Percentiles rank a stretch among this genome's conserved stretches.
Conservation (phyloP, 371 early-diverging fungal genomes). For the Syncephalastrum racemosum region DNA sequence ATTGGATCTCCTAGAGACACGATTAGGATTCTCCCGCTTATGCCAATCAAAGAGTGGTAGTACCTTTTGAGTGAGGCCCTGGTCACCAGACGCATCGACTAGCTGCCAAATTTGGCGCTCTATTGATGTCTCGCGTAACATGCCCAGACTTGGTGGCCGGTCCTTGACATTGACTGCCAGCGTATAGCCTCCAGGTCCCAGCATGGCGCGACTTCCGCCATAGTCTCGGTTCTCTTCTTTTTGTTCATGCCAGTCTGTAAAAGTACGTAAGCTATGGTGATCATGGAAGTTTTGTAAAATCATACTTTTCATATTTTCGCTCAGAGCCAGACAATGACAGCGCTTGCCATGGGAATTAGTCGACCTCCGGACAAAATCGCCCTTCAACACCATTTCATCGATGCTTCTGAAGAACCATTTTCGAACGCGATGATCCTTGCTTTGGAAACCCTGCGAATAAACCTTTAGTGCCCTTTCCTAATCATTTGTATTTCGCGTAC, state of each 20-base stretch:
- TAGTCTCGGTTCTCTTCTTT: too few species aligned
- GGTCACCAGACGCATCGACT: constrained; percentile 14
- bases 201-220: too few species aligned
- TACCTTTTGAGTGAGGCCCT: constrained; percentile 33
- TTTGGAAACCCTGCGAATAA: constrained; percentile 32
- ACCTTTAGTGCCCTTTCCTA: too few species aligned
- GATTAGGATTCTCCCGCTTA: background rate
- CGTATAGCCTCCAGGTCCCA: too few species aligned
- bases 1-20: constrained; percentile 15
- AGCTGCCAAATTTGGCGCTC: constrained; percentile 20
- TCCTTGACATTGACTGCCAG: background rate
- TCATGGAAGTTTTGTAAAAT: too few species aligned
- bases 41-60: too few species aligned
- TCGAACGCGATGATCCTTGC: constrained; percentile 4
- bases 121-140: constrained; percentile 15
- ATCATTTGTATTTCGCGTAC: constrained; percentile 16
- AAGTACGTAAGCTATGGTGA: too few species aligned
- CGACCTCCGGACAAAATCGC: too few species aligned
- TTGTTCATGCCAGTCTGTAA: too few species aligned
- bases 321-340: too few species aligned
- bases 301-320: too few species aligned
- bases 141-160: background rate
- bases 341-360: too few species aligned
- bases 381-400: constrained; percentile 11
- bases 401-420: constrained; percentile 40